Base-by-base conservation (phyloP, 306 rosid species). In the Cicer chorassanicum region DNA sequence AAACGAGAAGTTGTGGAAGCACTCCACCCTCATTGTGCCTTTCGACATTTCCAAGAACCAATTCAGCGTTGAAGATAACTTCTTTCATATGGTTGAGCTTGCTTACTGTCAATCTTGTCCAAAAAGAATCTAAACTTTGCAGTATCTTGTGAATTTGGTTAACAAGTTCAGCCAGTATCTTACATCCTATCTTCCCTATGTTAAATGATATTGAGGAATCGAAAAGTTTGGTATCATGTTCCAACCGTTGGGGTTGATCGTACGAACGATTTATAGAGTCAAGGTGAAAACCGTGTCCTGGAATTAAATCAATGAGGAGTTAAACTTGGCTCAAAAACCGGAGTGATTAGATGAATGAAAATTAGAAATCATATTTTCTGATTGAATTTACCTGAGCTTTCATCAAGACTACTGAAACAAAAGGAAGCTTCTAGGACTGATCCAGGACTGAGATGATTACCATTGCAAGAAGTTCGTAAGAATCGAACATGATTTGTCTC, bases 351-450 rank as follows among this genome's bases (percentile, higher is more conserved):
- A 19, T 19, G 21, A 19, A 19, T 19, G 1, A 34, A 76, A 9
- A 49, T 4, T 13, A 16, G 40, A 13, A 72, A 61, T 61, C 34
- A 3, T 11, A 16, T 74, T 12, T 64, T 38, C 38, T 12, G 11
- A 55, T 39, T 44, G 34, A 4, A 8, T 80, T 50, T 85, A 90
- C 98, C 98, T 78, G 92, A 79, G 82, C 93, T 77, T 50, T 87
- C 93, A 72, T 90, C 96, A 59, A 87, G 57, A 73, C 97, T 90
- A 65, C 93, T 87, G 9, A 89, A 90, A 74, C 93, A 92, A 84
- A 90, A 92, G 4, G 97, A 92, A 41, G 96, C 91, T 67, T 83
- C 93, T 13, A 92, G 85, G 72, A 92, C 90, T 16, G 93, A 92
- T 74, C 93, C 97, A 4, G 96, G 96, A 79, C 97, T 90, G 45